Evolutionary conservation across 2,329 filamentous ascomycete genomes (phyloP), one percentile per base, ranked within the genome.

Genomic region (Verticillium nonalfalfae): DNA sequence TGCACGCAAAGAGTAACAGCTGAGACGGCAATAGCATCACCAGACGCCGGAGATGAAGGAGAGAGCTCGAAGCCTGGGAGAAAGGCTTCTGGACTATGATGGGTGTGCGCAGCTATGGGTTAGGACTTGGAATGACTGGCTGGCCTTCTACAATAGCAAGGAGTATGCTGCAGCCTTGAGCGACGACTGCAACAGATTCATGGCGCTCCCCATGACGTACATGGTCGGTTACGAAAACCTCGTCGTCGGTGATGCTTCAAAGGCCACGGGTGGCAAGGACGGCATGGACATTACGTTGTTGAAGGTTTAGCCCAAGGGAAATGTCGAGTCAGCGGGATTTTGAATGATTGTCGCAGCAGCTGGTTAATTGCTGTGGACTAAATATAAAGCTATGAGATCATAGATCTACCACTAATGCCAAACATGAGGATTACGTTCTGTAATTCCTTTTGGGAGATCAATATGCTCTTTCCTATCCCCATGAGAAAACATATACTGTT

Each of bases 81-180:
- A 64, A 59, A 61, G 59, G 10, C 38, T 65, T 2, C 60, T 64
- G 52, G 65, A 66, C 21, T 67, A 63, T 50, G 66, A 67, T 52
- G 66, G 62, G n/a, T 67, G 66, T 57, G 64, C 64, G 7, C 64
- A 65, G 15, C 45, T 66, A 4, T 67, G 64, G 65, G 64, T 66
- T 61, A 63, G 60, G 45, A 59, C 52, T 3, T 66, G 64, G 61
- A 59, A 63, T 1, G 62, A 66, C 36, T 57, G 56, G 56, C 56
- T 57, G 34, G 56, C 35, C 34, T 57, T 57, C 35, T 57, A 57
- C 56, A 35, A 39, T 35, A 57, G 56, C 34, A 57, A 57, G 35
- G 56, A 57, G 26, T 57, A 57, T 39, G 56, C 34, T 57, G 56
- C 56, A 7, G 56, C 56, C 15, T n/a, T 57, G 7, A 57, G 56